These are phyloP conservation scores for Albifimbria verrucaria DNA, from an alignment of 2,329 filamentous ascomycete species.

Conservation along the genomic window DNA sequence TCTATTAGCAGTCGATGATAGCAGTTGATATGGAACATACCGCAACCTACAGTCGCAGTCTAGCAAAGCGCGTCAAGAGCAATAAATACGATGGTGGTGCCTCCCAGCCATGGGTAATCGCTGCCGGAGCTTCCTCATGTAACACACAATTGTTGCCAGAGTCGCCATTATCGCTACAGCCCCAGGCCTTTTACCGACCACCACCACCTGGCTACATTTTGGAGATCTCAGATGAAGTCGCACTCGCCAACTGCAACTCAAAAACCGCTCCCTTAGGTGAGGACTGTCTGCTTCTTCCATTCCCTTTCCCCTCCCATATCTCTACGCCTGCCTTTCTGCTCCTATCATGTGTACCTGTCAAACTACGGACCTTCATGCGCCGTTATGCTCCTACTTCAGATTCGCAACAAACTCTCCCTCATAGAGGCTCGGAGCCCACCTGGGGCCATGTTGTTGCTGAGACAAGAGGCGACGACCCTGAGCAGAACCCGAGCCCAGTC, in stretches of 20 bases:
- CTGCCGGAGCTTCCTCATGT: background rate
- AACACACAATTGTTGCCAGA: background rate
- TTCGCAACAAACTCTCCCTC: background rate
- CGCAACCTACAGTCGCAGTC: slow-evolving; percentile 19
- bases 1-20: background rate
- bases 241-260: background rate
- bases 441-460: background rate
- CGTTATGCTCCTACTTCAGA: background rate
- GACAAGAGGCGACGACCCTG: background rate
- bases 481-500: background rate
- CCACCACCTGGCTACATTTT: no score
- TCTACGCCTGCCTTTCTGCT: background rate
- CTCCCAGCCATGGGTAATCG: background rate
- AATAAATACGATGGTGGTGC: background rate
- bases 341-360: background rate
- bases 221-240: background rate
- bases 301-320: background rate
- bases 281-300: background rate
- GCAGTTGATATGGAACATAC: slow-evolving; percentile 21
- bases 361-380: background rate
- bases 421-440: background rate
- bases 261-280: background rate
- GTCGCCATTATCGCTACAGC: background rate
- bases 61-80: slow-evolving; percentile 22
- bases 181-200: no score